Evolutionary conservation across 805 yeast genomes (phyloP).

Genomic region (Zygosaccharomyces gambellarensis): DNA sequence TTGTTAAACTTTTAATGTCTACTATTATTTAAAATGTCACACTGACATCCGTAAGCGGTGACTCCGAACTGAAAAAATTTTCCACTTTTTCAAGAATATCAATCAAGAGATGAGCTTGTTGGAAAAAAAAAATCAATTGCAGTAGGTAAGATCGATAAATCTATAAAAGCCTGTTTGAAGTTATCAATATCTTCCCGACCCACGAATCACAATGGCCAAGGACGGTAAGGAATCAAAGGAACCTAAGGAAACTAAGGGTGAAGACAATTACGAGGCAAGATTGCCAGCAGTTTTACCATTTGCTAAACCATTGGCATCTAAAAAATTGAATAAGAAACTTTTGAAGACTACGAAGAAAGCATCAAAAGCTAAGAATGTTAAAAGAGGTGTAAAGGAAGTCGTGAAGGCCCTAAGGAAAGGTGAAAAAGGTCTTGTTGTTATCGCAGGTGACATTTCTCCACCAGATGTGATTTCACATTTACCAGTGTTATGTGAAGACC

Average conservation of each 20-base stretch:
- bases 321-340: constrained; percentile 91
- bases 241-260: constrained; percentile 24
- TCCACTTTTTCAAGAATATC: constrained; percentile 1
- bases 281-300: constrained; percentile 86
- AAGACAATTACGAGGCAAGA: constrained; percentile 88
- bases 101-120: constrained; percentile 7
- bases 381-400: constrained; percentile 98
- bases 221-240: constrained; percentile 21
- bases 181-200: not conserved
- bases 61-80: constrained; percentile 8
- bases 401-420: constrained; percentile 97
- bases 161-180: not conserved
- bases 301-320: constrained; percentile 92
- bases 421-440: constrained; percentile 90
- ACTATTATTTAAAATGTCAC: not conserved
- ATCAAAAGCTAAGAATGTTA: constrained; percentile 95
- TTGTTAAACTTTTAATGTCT: no score
- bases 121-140: not conserved
- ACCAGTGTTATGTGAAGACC: constrained; percentile 96
- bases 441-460: constrained; percentile 98
- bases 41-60: constrained; percentile 6
- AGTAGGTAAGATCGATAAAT: not conserved
- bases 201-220: constrained; percentile 11
- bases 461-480: constrained; percentile 94
- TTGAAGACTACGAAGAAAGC: constrained; percentile 96